Conservation (phyloP, 495 filamentous ascomycete species). For the Daldinia concentrica region DNA sequence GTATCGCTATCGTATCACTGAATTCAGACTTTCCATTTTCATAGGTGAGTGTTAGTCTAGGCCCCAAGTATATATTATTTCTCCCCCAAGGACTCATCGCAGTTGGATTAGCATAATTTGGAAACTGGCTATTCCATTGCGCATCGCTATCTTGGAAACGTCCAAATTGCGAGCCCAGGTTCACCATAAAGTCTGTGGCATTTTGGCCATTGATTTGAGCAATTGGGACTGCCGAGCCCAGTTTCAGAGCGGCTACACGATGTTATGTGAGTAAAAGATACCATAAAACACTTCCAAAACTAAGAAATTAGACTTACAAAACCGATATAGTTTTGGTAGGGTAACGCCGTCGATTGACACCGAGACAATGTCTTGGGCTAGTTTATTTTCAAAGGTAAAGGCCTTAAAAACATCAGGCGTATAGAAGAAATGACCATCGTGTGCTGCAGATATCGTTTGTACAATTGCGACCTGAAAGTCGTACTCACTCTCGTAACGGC, state of each 20-base stretch:
- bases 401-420: conserved; percentile 44
- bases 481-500: conserved; percentile 57
- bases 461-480: conserved; percentile 60
- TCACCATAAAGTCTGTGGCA: conserved; percentile 37
- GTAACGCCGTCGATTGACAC: conserved; percentile 46
- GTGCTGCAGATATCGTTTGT: conserved; percentile 52
- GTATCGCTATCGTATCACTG: conserved; percentile 4
- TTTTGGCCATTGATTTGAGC: conserved; percentile 48
- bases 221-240: conserved; percentile 13
- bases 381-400: conserved; percentile 42
- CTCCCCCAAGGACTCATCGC: conserved; percentile 23
- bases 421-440: conserved; percentile 60
- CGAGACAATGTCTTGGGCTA: conserved; percentile 42
- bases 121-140: conserved; percentile 45
- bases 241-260: conserved; percentile 14
- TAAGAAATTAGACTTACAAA: conserved; percentile 30
- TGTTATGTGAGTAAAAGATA: conserved; percentile 7
- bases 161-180: conserved; percentile 35
- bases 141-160: conserved; percentile 47
- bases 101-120: conserved; percentile 14
- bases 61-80: conserved; percentile 27
- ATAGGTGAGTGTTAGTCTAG: conserved; percentile 38
- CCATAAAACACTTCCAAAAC: neutral
- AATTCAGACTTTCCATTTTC: conserved; percentile 19
- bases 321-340: conserved; percentile 47